A percentile compares a stretch with the other conserved stretches of the same genome.
Conservation (phyloP, 2,329 filamentous ascomycete species). For the Colletotrichum cordylinicola region DNA sequence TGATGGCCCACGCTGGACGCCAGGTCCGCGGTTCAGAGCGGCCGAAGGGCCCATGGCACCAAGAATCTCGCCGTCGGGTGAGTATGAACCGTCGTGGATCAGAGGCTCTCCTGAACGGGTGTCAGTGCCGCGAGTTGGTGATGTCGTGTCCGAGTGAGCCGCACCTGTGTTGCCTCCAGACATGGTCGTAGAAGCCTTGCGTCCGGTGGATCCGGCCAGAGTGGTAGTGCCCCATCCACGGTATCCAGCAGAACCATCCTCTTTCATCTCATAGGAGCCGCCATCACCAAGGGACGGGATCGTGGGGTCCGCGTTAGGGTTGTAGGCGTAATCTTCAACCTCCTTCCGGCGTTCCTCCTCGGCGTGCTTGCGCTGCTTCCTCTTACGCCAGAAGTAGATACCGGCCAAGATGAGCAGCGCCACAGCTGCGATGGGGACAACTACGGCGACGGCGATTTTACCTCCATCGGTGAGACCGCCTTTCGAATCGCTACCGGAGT, state of each 20-base stretch:
- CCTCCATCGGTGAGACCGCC: slow-evolving; percentile 64
- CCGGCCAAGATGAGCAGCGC: slow-evolving; percentile 78
- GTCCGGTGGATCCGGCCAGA: slow-evolving; percentile 68
- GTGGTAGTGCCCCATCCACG: slow-evolving; percentile 92
- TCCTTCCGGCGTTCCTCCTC: slow-evolving; percentile 93
- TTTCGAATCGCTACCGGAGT: slow-evolving; percentile 31
- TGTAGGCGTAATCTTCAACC: slow-evolving; percentile 96
- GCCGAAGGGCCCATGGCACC: slow-evolving; percentile 80
- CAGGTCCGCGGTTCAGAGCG: slow-evolving; percentile 66
- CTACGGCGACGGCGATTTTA: slow-evolving; percentile 90
- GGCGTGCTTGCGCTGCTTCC: slow-evolving; percentile 82
- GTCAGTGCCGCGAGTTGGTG: slow-evolving; percentile 74
- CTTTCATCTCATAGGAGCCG: slow-evolving; percentile 75
- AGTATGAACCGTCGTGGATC: slow-evolving; percentile 54
- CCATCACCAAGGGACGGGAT: slow-evolving; percentile 61
- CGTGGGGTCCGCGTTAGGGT: slow-evolving; percentile 94
- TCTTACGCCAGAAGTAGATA: slow-evolving; percentile 86
- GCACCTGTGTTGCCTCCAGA: slow-evolving; percentile 73
- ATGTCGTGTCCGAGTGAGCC: slow-evolving; percentile 76
- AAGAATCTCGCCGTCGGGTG: slow-evolving; percentile 81
- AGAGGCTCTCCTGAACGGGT: slow-evolving; percentile 73
- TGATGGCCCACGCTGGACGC: slow-evolving; percentile 87
- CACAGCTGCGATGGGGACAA: slow-evolving; percentile 89
- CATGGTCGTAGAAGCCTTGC: slow-evolving; percentile 89
- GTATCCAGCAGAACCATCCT: slow-evolving; percentile 81